Conservation (phyloP, 2,329 filamentous ascomycete species). For the Colletotrichum agaves region DNA sequence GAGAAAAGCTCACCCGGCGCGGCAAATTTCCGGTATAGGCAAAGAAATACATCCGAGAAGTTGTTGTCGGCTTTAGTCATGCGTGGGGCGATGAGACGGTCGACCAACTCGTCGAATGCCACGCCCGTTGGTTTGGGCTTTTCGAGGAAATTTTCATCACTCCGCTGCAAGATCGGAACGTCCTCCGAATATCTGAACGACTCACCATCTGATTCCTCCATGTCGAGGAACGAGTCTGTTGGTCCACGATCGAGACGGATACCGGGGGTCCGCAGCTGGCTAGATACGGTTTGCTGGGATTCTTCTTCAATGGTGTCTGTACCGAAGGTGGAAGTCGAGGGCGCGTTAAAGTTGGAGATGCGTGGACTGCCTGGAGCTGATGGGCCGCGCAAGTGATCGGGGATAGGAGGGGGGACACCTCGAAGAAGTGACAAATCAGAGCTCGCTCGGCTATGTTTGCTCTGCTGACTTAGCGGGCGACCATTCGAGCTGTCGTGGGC, state of each 20-base stretch:
- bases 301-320: constrained; percentile 51
- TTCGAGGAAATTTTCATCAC: constrained; percentile 70
- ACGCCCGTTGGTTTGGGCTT: constrained; percentile 64
- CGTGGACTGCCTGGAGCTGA: constrained; percentile 51
- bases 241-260: constrained; percentile 61
- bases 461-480: constrained; percentile 68
- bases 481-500: constrained; percentile 60
- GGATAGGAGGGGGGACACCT: constrained; percentile 60
- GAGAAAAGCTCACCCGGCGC: constrained; percentile 82
- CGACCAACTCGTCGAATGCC: constrained; percentile 79
- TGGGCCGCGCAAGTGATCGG: constrained; percentile 49
- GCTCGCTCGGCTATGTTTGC: constrained; percentile 76
- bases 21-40: constrained; percentile 93
- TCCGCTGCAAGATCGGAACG: constrained; percentile 73
- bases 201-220: constrained; percentile 77
- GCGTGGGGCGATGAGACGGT: constrained; percentile 84
- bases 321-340: constrained; percentile 47
- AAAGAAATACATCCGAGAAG: constrained; percentile 89
- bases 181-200: constrained; percentile 74
- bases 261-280: constrained; percentile 62
- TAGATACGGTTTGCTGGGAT: constrained; percentile 57
- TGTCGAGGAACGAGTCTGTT: constrained; percentile 69
- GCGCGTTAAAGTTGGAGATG: constrained; percentile 54
- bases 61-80: constrained; percentile 90
- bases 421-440: constrained; percentile 74